A percentile compares a stretch with the other conserved stretches of the same genome.
Conservation (phyloP, 768 basidiomycete genomes). For the Porphyrellus cyaneotinctus region DNA sequence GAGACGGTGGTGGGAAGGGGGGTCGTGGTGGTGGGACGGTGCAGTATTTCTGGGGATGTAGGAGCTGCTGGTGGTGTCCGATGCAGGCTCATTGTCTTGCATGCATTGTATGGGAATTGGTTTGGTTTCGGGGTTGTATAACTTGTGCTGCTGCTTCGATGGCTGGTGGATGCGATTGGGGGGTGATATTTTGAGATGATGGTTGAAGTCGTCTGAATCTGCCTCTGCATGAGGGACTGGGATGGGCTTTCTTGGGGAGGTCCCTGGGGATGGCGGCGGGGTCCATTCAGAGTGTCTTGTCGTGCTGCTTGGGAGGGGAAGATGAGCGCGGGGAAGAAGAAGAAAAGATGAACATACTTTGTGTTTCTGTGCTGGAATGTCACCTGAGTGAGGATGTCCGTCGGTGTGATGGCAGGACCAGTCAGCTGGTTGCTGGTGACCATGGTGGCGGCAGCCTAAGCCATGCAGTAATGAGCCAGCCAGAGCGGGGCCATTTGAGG, state of each 20-base stretch:
- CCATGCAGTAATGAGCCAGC: slow-evolving; percentile 95
- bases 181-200: slow-evolving; percentile 63
- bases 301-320: slow-evolving; percentile 37
- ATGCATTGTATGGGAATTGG: slow-evolving; percentile 57
- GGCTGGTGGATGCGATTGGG: slow-evolving; percentile 36
- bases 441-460: slow-evolving; percentile 90
- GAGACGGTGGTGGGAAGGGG: slow-evolving; percentile 50
- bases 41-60: slow-evolving; percentile 34
- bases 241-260: slow-evolving; percentile 30
- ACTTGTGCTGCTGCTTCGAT: slow-evolving; percentile 40
- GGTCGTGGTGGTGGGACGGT: slow-evolving; percentile 29
- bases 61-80: slow-evolving; percentile 54
- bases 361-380: slow-evolving; percentile 65
- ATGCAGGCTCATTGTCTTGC: slow-evolving; percentile 62
- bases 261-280: slow-evolving; percentile 23
- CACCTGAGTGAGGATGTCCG: slow-evolving; percentile 41
- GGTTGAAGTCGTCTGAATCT: slow-evolving; percentile 70
- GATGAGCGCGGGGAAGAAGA: not conserved
- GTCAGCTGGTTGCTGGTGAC: slow-evolving; percentile 48
- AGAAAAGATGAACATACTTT: slow-evolving; percentile 30
- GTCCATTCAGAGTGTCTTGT: slow-evolving; percentile 46
- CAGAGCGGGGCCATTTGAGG: slow-evolving; percentile 63
- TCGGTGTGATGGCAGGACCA: slow-evolving; percentile 47
- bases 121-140: slow-evolving; percentile 73
- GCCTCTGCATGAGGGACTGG: slow-evolving; percentile 30